These are phyloP conservation scores for Podila minutissima DNA, from an alignment of 192 early-diverging fungal genomes.

Conservation along the genomic window DNA sequence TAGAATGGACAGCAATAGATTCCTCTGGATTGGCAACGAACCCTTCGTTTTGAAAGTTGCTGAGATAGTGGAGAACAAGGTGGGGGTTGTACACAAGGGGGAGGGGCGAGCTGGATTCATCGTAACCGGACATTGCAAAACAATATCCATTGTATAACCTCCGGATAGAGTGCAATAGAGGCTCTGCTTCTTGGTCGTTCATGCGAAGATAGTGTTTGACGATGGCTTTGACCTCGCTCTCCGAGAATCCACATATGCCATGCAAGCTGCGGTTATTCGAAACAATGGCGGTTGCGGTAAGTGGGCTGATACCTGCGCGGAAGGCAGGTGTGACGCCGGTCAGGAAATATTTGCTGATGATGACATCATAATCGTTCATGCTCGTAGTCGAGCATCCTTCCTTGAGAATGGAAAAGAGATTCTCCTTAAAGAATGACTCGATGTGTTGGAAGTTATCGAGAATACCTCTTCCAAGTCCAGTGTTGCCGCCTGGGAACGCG, in stretches of 20 bases:
- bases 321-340: conserved; percentile 46
- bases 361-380: conserved; percentile 20
- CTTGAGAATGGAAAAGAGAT: conserved; percentile 44
- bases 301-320: conserved; percentile 40
- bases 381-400: conserved; percentile 29
- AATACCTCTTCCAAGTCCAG: conserved; percentile 15
- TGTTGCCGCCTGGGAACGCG: conserved; percentile 26
- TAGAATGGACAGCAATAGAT: conserved; percentile 42
- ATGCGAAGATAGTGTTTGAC: conserved; percentile 42
- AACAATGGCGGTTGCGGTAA: conserved; percentile 39
- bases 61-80: conserved; percentile 43
- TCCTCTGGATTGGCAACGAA: conserved; percentile 46
- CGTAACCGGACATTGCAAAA: conserved; percentile 30
- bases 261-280: conserved; percentile 32
- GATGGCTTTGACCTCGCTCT: conserved; percentile 50
- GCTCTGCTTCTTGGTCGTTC: conserved; percentile 27
- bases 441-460: conserved; percentile 25
- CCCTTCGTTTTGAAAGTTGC: conserved; percentile 26
- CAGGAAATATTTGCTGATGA: conserved; percentile 49
- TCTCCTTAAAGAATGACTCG: conserved; percentile 43
- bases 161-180: conserved; percentile 23
- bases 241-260: conserved; percentile 51
- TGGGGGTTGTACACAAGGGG: conserved; percentile 47
- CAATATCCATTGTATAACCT: conserved; percentile 51
- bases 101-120: conserved; percentile 33